These are phyloP conservation scores for Pseudogymnoascus sp. DNA, from an alignment of 2,329 filamentous ascomycete species.

Conservation along the genomic window DNA sequence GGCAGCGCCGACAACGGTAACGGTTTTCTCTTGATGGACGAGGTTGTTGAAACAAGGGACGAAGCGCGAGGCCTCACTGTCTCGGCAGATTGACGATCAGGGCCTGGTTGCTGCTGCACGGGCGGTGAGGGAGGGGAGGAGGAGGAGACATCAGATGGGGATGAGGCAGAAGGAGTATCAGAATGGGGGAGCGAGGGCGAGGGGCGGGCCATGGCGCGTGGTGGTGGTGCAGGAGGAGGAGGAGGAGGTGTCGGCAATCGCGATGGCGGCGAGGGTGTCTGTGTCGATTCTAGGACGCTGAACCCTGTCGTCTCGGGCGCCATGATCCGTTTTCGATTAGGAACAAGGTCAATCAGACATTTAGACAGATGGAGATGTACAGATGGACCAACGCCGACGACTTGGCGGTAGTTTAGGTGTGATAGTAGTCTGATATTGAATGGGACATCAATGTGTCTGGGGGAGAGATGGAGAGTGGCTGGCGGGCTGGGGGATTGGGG, in stretches of 20 bases:
- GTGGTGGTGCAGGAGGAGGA: not conserved
- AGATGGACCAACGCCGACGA: not conserved
- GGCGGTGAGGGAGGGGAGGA: conserved; percentile 13
- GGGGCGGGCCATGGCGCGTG: not conserved
- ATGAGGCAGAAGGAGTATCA: conserved; percentile 26
- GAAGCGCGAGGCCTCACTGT: not conserved
- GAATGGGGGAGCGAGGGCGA: conserved; percentile 13
- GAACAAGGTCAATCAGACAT: not conserved
- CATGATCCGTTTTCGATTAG: conserved; percentile 6
- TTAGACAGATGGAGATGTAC: conserved; percentile 2
- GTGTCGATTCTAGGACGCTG: not conserved
- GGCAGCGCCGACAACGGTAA: conserved; percentile 48
- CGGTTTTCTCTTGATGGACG: conserved; percentile 49
- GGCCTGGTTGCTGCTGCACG: not conserved
- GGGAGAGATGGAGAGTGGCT: not conserved
- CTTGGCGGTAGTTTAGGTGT: not conserved
- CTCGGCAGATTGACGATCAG: not conserved
- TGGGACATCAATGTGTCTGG: not conserved
- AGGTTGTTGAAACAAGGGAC: conserved; percentile 14
- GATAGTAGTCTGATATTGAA: not conserved
- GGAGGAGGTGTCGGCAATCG: not conserved
- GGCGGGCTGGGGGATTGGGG: not conserved
- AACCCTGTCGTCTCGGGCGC: conserved; percentile 3
- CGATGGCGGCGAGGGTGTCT: not conserved
- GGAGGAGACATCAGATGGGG: conserved; percentile 20